Evolutionary conservation across 192 early-diverging fungal genomes (phyloP).

Genomic region (Endogone sp.): DNA sequence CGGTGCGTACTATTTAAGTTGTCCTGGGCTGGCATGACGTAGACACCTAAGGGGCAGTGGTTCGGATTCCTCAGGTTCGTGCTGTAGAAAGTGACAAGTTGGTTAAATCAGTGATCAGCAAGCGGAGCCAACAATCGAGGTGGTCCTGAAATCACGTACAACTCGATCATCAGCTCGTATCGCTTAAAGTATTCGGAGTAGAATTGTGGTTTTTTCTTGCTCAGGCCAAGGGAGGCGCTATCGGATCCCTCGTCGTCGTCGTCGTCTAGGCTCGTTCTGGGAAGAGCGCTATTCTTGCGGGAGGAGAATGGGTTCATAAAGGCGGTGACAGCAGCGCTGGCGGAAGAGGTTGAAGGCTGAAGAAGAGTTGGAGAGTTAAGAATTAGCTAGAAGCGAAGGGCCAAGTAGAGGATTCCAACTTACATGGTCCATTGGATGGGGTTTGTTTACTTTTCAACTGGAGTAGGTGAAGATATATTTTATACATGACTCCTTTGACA

Average conservation of each 20-base stretch:
- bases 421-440: no score
- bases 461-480: no score
- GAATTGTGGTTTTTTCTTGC: background rate
- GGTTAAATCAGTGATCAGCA: background rate
- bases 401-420: no score
- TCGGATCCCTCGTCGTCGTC: background rate
- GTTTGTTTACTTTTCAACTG: no score
- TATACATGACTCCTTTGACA: no score
- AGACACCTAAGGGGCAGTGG: constrained; percentile 85
- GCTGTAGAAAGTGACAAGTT: constrained; percentile 28
- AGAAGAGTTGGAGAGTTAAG: background rate
- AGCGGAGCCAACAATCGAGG: no score
- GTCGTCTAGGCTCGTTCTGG: background rate
- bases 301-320: no score
- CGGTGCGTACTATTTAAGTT: constrained; percentile 58
- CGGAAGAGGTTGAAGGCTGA: background rate
- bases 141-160: constrained; percentile 36
- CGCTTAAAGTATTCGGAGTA: constrained; percentile 37
- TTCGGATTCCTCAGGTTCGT: constrained; percentile 69
- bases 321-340: background rate
- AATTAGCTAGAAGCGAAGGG: no score
- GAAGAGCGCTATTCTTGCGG: background rate
- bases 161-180: constrained; percentile 73
- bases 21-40: constrained; percentile 75
- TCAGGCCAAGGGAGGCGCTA: background rate